Percentiles rank a stretch among this genome's conserved stretches.
These are phyloP conservation scores for Silene coronaria DNA, from an alignment of 179 eudicot species.

Conservation along the genomic window DNA sequence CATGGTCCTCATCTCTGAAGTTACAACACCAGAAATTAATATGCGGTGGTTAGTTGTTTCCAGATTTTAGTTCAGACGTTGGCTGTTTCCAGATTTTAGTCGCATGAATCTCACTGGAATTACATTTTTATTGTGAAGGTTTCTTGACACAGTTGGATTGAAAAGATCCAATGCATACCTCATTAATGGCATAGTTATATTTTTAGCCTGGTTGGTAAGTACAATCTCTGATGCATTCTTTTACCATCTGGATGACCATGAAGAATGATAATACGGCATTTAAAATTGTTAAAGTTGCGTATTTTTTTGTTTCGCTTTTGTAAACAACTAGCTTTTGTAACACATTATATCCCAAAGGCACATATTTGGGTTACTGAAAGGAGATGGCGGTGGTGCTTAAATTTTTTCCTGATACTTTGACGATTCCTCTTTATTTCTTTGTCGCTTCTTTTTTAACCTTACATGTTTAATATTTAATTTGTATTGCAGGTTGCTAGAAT, in stretches of 20 bases:
- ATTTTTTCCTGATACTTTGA: background rate
- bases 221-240: conserved; percentile 1
- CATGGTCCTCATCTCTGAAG: conserved; percentile 56
- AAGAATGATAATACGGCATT: background rate
- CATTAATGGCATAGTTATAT: conserved; percentile 79
- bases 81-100: background rate
- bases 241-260: background rate
- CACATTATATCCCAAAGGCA: background rate
- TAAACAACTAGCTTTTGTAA: background rate
- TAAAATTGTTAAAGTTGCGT: background rate
- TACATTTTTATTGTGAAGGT: conserved; percentile 41
- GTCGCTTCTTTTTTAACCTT: background rate
- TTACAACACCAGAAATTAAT: conserved; percentile 49
- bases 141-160: conserved; percentile 85
- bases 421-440: background rate
- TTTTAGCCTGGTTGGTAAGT: conserved; percentile 96
- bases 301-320: background rate
- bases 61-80: conserved; percentile 3
- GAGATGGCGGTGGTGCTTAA: background rate
- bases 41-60: conserved; percentile 33
- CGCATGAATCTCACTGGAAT: conserved; percentile 14
- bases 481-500: conserved; percentile 73
- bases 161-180: conserved; percentile 82
- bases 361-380: background rate
- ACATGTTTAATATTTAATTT: conserved; percentile 17